Evolutionary conservation across 306 rosid genomes (phyloP), one percentile per base, ranked within the genome.

Genomic region (Begonia peltatifolia): DNA sequence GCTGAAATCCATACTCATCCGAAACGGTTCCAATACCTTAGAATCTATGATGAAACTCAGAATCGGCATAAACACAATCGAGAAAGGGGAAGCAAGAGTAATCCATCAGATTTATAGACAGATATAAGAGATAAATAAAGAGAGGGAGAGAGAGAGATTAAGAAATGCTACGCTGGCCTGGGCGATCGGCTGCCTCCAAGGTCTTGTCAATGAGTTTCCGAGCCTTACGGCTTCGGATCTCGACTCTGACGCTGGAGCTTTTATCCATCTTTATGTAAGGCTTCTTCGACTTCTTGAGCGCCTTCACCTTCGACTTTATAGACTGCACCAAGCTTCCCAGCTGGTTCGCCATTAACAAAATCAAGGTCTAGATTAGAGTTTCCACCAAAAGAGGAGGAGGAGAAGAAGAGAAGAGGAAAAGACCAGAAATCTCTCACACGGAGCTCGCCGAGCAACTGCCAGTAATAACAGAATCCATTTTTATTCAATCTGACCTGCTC

Each of bases 161-260:
- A 57, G 58, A 25, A 50, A 64, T 5, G 54, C 67, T 14, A 11
- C 25, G 68, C 42, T 73, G 64, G 52, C 75, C 72, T 0, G 85
- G 93, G 9, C 41, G 68, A 71, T 82, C 94, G 52, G 97, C 94
- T 42, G 75, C 79, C 68, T 90, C 71, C 70, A 90, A 62, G 2
- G 97, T 90, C 71, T 89, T 85, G 36, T 90, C 90, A 3, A 90
- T 90, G 54, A 90, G 71, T 49, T 59, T 76, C 12, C 94, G 85
- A 59, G 97, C 94, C 52, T 80, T 82, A 50, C 73, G 73, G 85
- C 97, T 90, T 4, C 95, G 94, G 75, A 90, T 90, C 80, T 90
- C 97, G 0, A 90, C 94, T 72, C 57, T 78, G 2, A 90, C 94
- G 52, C 95, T 90, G 2, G 95, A 79, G 68, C 97, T 90, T 65